Conservation (phyloP, 371 early-diverging fungal genomes). For the Rhizopus delemar region DNA sequence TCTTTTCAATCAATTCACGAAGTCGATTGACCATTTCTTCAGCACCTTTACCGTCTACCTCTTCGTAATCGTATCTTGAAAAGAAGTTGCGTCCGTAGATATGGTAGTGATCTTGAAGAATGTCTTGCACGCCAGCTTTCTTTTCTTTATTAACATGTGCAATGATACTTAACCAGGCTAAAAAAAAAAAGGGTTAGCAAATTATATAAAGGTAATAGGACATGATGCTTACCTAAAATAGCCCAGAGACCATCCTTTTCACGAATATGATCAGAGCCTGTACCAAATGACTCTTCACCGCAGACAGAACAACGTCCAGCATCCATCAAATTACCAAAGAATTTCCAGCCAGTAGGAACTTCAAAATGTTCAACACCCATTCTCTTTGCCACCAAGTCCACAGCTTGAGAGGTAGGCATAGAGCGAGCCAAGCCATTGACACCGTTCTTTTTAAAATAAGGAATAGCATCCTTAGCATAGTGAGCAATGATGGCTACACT, state of each 20-base stretch:
- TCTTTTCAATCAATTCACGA: conserved; percentile 50
- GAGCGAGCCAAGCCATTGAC: conserved; percentile 90
- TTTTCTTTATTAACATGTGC: conserved; percentile 71
- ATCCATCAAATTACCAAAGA: conserved; percentile 99
- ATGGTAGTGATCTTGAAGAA: conserved; percentile 79
- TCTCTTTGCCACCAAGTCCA: conserved; percentile 89
- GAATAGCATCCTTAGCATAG: conserved; percentile 80
- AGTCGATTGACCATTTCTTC: conserved; percentile 77
- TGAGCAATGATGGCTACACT: conserved; percentile 97
- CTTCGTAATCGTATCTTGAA: conserved; percentile 95
- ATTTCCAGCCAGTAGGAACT: conserved; percentile 95
- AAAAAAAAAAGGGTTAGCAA: too few species aligned
- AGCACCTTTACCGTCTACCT: conserved; percentile 84
- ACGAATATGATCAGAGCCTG: conserved; percentile 96
- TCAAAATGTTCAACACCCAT: conserved; percentile 81
- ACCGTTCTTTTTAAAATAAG: conserved; percentile 87
- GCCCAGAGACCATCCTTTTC: conserved; percentile 99
- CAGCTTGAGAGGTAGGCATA: conserved; percentile 94
- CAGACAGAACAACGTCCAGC: conserved; percentile 91
- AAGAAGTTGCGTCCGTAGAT: conserved; percentile 96
- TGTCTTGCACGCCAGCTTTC: conserved; percentile 66
- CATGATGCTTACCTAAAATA: conserved; percentile 61
- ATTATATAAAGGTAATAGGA: conserved; percentile 3
- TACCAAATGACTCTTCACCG: conserved; percentile 98
- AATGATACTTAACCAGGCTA: conserved; percentile 93